phyloP scores from a whole-genome alignment of 139 green algal genomes.

The Edaphochlamys debaryana region DNA sequence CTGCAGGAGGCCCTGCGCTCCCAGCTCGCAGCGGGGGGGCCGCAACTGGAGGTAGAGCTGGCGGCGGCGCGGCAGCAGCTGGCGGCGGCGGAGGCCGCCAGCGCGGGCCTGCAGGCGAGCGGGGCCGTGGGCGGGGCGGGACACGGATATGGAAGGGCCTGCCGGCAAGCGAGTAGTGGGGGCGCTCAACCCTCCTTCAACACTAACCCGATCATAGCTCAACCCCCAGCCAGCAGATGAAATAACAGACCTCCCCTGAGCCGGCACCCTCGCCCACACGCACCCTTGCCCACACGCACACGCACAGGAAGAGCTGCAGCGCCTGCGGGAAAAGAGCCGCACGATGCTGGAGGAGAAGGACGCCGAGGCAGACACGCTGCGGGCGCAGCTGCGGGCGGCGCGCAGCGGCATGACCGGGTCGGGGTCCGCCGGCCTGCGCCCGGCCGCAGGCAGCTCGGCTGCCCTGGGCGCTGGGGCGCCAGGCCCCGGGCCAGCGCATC shows the following conservation, averaged over 20 bases:
- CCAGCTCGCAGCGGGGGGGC: background rate
- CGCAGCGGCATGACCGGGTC: background rate
- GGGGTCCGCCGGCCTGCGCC: background rate
- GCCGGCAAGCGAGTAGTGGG: too few relatives aligned
- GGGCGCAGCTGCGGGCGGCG: conserved; percentile 36
- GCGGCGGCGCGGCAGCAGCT: background rate
- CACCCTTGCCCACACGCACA: too few relatives aligned
- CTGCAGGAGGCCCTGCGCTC: conserved; percentile 22
- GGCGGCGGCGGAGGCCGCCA: background rate
- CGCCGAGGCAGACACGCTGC: conserved; percentile 44
- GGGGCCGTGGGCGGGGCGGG: too few relatives aligned
- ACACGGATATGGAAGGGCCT: too few relatives aligned
- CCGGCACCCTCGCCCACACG: too few relatives aligned
- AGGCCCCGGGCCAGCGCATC: too few relatives aligned
- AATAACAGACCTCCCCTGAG: too few relatives aligned
- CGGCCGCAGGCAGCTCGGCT: background rate
- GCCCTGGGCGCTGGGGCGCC: too few relatives aligned
- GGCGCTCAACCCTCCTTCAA: too few relatives aligned
- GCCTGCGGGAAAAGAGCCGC: conserved; percentile 46
- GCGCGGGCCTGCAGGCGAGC: conserved; percentile 1
- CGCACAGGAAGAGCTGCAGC: conserved; percentile 39
- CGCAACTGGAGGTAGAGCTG: conserved; percentile 15
- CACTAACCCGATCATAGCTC: too few relatives aligned
- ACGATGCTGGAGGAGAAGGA: conserved; percentile 59
- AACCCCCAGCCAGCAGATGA: too few relatives aligned